phyloP scores from a whole-genome alignment of 2,329 filamentous ascomycete genomes.

The Pestalotiopsis sp. region DNA sequence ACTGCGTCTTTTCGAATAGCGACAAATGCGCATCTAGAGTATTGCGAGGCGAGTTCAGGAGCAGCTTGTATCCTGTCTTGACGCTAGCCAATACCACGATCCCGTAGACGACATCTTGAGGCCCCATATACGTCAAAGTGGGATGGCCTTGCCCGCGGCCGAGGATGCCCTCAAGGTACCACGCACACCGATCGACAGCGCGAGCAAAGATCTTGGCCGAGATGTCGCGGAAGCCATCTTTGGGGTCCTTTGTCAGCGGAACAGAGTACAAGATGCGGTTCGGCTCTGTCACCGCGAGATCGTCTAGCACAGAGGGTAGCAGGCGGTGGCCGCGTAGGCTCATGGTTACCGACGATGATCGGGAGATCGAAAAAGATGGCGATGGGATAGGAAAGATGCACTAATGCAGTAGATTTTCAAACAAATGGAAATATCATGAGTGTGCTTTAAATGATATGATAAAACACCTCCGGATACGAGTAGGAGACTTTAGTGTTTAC shows the following conservation, averaged over 20 bases:
- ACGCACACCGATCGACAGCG: conserved; percentile 28
- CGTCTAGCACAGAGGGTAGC: conserved; percentile 20
- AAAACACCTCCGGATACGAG: too few species aligned
- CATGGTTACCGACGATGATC: too few species aligned
- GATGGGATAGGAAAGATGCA: too few species aligned
- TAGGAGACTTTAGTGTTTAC: too few species aligned
- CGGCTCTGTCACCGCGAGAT: conserved; percentile 25
- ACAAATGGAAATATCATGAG: too few species aligned
- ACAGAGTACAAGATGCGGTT: conserved; percentile 25
- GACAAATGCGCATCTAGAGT: neutral
- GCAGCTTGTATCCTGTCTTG: conserved; percentile 25
- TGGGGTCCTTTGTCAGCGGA: conserved; percentile 22
- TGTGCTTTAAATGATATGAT: too few species aligned
- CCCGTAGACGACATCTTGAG: conserved; percentile 29
- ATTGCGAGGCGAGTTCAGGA: conserved; percentile 20
- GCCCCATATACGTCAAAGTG: conserved; percentile 38
- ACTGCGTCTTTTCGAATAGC: conserved; percentile 20
- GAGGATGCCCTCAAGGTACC: conserved; percentile 34
- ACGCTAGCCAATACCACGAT: neutral
- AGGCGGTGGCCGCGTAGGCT: neutral
- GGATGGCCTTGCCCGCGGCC: conserved; percentile 32
- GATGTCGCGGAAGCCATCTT: conserved; percentile 27
- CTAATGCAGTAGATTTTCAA: too few species aligned
- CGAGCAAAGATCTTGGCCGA: conserved; percentile 18
- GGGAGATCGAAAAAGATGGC: too few species aligned